phyloP scores from a whole-genome alignment of 1,139 yeast genomes.

The Yamadazyma diospyri region DNA sequence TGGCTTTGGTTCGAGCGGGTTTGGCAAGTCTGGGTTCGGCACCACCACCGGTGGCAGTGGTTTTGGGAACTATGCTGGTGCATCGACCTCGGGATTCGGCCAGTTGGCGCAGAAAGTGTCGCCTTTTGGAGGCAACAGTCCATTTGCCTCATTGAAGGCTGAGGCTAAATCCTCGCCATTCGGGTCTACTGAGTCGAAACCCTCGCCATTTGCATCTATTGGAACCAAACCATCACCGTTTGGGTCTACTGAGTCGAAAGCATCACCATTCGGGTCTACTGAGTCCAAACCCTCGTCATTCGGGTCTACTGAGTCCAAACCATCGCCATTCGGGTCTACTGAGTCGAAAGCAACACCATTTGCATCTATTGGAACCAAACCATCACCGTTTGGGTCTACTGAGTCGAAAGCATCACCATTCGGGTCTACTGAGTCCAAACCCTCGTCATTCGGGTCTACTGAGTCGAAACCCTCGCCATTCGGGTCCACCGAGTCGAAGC shows the following conservation, averaged over 20 bases:
- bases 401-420: constrained; percentile 3
- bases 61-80: constrained; percentile 9
- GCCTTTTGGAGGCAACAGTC: not conserved
- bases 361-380: constrained; percentile 2
- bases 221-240: constrained; percentile 2
- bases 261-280: constrained; percentile 3
- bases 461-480: not conserved
- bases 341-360: constrained; percentile 5
- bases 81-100: constrained; percentile 5
- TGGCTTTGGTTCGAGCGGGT: constrained; percentile 9
- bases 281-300: constrained; percentile 10
- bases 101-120: constrained; percentile 1
- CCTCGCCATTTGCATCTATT: constrained; percentile 8
- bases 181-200: constrained; percentile 4
- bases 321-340: not conserved
- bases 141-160: too few relatives aligned
- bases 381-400: constrained; percentile 8
- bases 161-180: constrained; percentile 13
- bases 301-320: constrained; percentile 2
- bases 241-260: constrained; percentile 1
- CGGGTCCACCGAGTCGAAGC: not conserved
- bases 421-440: not conserved
- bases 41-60: constrained; percentile 11
- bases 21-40: constrained; percentile 18
- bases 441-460: too few relatives aligned